phyloP scores from a whole-genome alignment of 1,139 yeast genomes.

The Scheffersomyces parashehatae region DNA sequence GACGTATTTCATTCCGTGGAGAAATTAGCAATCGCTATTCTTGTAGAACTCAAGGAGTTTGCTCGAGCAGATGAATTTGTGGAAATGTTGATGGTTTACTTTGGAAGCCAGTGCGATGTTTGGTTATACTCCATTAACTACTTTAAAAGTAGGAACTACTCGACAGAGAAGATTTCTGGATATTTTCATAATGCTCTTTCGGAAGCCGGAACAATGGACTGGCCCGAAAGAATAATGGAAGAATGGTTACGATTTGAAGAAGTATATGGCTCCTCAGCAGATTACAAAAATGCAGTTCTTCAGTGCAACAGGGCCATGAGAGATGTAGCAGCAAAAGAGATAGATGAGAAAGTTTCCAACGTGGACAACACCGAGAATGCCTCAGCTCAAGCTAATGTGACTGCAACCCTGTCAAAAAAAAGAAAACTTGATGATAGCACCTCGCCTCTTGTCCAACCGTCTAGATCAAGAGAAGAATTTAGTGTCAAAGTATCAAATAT shows the following conservation, averaged over 20 bases:
- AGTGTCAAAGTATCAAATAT: slow-evolving; percentile 51
- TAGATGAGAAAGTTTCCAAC: slow-evolving; percentile 3
- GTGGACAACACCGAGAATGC: background rate
- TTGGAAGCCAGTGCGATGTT: slow-evolving; percentile 37
- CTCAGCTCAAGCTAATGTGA: slow-evolving; percentile 1
- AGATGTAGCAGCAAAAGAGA: slow-evolving; percentile 5
- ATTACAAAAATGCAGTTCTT: slow-evolving; percentile 22
- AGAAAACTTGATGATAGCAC: slow-evolving; percentile 1
- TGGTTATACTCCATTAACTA: slow-evolving; percentile 51
- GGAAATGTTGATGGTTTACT: slow-evolving; percentile 25
- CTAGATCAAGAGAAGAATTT: slow-evolving; percentile 57
- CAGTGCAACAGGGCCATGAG: slow-evolving; percentile 20
- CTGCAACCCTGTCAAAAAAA: background rate
- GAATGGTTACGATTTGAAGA: slow-evolving; percentile 46
- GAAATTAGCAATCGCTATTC: slow-evolving; percentile 33
- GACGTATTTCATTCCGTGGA: slow-evolving; percentile 46
- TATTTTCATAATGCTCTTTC: slow-evolving; percentile 35
- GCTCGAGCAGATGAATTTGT: slow-evolving; percentile 29
- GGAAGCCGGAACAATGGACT: slow-evolving; percentile 35
- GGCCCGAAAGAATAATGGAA: slow-evolving; percentile 52
- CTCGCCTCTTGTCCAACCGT: background rate
- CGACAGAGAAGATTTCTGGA: slow-evolving; percentile 22
- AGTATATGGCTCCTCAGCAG: slow-evolving; percentile 29
- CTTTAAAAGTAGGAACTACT: slow-evolving; percentile 20
- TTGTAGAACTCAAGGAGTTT: slow-evolving; percentile 23